Conservation (phyloP, 1,284 basidiomycete genomes). For the Mixia osmundae region DNA sequence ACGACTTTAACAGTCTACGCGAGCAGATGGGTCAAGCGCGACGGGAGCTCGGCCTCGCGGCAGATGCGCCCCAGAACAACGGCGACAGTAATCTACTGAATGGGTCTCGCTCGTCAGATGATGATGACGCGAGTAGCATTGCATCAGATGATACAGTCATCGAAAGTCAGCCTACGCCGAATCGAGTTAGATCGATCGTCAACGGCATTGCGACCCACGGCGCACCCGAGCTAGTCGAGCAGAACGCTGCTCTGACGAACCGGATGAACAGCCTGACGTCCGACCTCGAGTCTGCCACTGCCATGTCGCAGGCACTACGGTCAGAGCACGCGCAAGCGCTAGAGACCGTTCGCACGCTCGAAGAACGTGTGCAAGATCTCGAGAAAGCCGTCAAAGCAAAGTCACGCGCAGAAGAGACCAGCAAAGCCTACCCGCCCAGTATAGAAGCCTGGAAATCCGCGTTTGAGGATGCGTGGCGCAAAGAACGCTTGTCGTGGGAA, state of each 20-base stretch:
- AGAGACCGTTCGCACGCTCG: constrained; percentile 47
- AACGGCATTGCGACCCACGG: too few species aligned
- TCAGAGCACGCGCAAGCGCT: constrained; percentile 56
- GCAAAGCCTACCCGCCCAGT: constrained; percentile 32
- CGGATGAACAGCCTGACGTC: constrained; percentile 44
- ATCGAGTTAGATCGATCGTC: background rate
- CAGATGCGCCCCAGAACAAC: background rate
- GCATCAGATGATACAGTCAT: constrained; percentile 2
- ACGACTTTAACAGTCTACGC: constrained; percentile 37
- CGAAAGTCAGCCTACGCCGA: background rate
- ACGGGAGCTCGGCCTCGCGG: constrained; percentile 11
- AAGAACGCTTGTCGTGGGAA: constrained; percentile 55
- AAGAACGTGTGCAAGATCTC: constrained; percentile 29
- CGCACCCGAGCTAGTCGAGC: constrained; percentile 23
- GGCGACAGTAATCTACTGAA: background rate
- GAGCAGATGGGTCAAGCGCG: constrained; percentile 21
- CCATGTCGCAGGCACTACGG: constrained; percentile 47
- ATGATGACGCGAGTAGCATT: constrained; percentile 19
- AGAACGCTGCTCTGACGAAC: constrained; percentile 40
- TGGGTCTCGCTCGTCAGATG: constrained; percentile 7
- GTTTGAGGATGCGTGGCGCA: constrained; percentile 22
- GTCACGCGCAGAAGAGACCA: constrained; percentile 24
- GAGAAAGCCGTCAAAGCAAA: constrained; percentile 25
- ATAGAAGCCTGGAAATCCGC: constrained; percentile 22
- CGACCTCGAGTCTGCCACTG: constrained; percentile 53